A percentile compares a stretch with the other conserved stretches of the same genome.
Conservation (phyloP, 495 filamentous ascomycete genomes). For the Aspergillus indologenus region DNA sequence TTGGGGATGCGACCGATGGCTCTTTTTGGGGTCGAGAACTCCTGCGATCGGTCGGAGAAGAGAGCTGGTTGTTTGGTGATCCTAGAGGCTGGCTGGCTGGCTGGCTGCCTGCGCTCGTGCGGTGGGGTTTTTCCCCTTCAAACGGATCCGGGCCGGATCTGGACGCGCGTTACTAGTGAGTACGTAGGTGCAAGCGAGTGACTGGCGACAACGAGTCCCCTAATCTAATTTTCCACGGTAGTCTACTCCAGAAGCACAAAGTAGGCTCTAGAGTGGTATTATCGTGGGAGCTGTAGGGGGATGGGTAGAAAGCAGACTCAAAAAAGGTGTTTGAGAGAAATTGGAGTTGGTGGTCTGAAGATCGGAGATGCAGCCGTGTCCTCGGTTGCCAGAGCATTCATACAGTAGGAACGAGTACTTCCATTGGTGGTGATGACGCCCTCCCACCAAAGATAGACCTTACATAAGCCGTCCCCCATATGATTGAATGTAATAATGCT, state of each 20-base stretch:
- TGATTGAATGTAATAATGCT: not conserved
- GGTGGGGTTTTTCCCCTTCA: slow-evolving; percentile 23
- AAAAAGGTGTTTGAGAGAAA: too few relatives aligned
- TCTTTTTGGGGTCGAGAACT: slow-evolving; percentile 14
- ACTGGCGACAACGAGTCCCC: slow-evolving; percentile 8
- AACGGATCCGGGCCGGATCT: slow-evolving; percentile 24
- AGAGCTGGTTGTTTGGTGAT: slow-evolving; percentile 14
- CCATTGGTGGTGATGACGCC: too few relatives aligned
- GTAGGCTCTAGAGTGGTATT: not conserved
- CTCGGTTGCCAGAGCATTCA: not conserved
- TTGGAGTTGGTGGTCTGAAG: not conserved
- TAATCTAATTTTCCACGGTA: not conserved
- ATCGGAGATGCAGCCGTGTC: slow-evolving; percentile 5
- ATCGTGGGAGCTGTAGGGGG: not conserved
- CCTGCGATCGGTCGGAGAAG: slow-evolving; percentile 13
- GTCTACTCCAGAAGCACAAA: not conserved
- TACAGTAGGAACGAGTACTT: not conserved
- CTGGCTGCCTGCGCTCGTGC: slow-evolving; percentile 25
- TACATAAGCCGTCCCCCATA: not conserved
- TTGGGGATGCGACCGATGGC: slow-evolving; percentile 1
- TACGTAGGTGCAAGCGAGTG: slow-evolving; percentile 13
- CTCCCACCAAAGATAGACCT: not conserved
- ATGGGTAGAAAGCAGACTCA: not conserved
- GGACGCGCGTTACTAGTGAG: slow-evolving; percentile 26
- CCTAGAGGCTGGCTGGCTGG: slow-evolving; percentile 17